phyloP scores from a whole-genome alignment of 495 filamentous ascomycete species.

The Niebla homalea region DNA sequence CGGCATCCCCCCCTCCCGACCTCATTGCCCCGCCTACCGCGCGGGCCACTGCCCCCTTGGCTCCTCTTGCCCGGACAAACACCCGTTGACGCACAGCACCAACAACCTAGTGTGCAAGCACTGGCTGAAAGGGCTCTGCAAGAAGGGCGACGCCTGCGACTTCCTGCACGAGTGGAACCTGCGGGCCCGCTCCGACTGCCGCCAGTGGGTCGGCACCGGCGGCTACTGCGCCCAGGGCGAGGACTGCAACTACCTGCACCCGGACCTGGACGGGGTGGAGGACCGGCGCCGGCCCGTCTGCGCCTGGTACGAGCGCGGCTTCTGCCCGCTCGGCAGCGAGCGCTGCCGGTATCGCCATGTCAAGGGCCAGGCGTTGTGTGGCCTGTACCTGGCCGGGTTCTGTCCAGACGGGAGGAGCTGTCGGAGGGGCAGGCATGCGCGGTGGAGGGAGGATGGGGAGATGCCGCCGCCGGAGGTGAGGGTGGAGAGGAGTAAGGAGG shows the following conservation, averaged over 20 bases:
- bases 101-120: slow-evolving; percentile 88
- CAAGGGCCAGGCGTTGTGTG: slow-evolving; percentile 55
- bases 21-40: slow-evolving; percentile 68
- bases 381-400: slow-evolving; percentile 86
- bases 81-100: slow-evolving; percentile 34
- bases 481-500: slow-evolving; percentile 47
- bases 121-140: slow-evolving; percentile 93
- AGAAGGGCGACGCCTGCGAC: slow-evolving; percentile 98
- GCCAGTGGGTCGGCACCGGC: slow-evolving; percentile 65
- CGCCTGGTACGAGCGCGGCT: slow-evolving; percentile 89
- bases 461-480: slow-evolving; percentile 60
- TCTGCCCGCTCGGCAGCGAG: slow-evolving; percentile 72
- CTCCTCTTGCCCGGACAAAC: slow-evolving; percentile 55
- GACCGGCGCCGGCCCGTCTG: slow-evolving; percentile 58
- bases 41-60: slow-evolving; percentile 70
- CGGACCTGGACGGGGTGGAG: slow-evolving; percentile 53
- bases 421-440: slow-evolving; percentile 64
- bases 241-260: slow-evolving; percentile 91
- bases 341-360: slow-evolving; percentile 79
- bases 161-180: slow-evolving; percentile 98
- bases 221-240: slow-evolving; percentile 92
- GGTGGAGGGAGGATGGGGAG: slow-evolving; percentile 54
- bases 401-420: slow-evolving; percentile 77
- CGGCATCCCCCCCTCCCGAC: slow-evolving; percentile 58
- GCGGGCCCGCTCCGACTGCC: slow-evolving; percentile 94